Evolutionary conservation across 177 flowering plant species (phyloP), one percentile per base, ranked within the genome.

Genomic region (Telopea speciosissima): DNA sequence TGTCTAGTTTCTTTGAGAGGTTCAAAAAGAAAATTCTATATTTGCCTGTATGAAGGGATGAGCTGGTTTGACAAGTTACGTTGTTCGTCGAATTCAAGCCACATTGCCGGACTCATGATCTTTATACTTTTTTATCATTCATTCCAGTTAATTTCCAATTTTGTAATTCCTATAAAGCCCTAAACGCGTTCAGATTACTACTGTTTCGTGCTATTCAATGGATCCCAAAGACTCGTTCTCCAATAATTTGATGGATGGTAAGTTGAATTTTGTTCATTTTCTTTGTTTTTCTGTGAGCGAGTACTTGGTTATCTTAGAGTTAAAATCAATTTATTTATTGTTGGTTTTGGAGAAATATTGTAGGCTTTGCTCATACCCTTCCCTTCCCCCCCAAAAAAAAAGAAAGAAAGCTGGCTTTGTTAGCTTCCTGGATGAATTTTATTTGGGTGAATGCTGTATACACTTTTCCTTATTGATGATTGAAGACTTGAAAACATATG

Each of bases 61-160:
- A 91, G 83, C 85, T 86, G 85, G 82, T 86, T 87, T 80, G 88
- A 82, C 60, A 81, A 85, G 80, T 79, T 85, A 65, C 85, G 87
- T 31, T 82, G 77, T 69, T 84, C 89, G 33, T 81, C 90, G 72
- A 85, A 85, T 84, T 79, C 83, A 33, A 81, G 90, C 92, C 91
- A 87, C 70, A 70, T 89, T 79, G 90, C 85, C 73, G 92, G 93
- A 85, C 86, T 87, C 61, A 66, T 89, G 66, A 78, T 92, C 68
- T 89, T 89, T 73, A 77, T 92, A 65, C 88, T 28, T 25, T 89
- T 28, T 25, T 89, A 85, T 70, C 90, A 88, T 75, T 84, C 88
- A 1, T 85, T 81, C 62, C 85, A 80, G 36, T 83, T 89, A 68
- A 77, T 88, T 72, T 88, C 89, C 66, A 88, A 89, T 86, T 83